Percentiles rank a stretch among this genome's conserved stretches.
Evolutionary conservation across 2,329 filamentous ascomycete species (phyloP).

Genomic region (Rasamsonia emersonii): DNA sequence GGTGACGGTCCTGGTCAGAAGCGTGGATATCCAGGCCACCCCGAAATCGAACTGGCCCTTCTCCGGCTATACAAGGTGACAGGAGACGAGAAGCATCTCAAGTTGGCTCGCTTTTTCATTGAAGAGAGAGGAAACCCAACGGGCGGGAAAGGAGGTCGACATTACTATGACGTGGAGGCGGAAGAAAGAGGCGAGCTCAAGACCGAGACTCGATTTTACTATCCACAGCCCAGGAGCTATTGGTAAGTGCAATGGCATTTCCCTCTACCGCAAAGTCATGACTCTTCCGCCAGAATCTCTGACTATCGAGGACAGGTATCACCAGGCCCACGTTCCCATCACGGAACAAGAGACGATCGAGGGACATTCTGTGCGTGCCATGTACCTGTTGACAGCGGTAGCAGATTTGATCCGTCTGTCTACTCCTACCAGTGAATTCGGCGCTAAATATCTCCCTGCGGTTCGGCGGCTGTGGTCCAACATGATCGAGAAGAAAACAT

Average conservation of each 20-base stretch:
- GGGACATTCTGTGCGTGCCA: slow-evolving; percentile 51
- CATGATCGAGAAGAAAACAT: slow-evolving; percentile 55
- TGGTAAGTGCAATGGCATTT: no score
- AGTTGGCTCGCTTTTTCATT: slow-evolving; percentile 49
- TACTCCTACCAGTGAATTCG: slow-evolving; percentile 11
- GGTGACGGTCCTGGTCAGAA: slow-evolving; percentile 42
- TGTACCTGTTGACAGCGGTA: slow-evolving; percentile 52
- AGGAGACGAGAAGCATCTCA: slow-evolving; percentile 28
- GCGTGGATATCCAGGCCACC: slow-evolving; percentile 54
- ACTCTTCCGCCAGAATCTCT: not conserved
- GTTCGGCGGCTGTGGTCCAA: slow-evolving; percentile 48
- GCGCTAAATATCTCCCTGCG: slow-evolving; percentile 25
- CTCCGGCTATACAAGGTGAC: slow-evolving; percentile 38
- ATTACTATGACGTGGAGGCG: slow-evolving; percentile 49
- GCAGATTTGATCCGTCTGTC: slow-evolving; percentile 44
- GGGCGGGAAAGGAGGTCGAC: slow-evolving; percentile 38
- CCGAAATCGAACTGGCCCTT: slow-evolving; percentile 45
- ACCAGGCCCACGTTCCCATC: slow-evolving; percentile 50
- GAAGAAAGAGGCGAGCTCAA: slow-evolving; percentile 42
- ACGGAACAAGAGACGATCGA: slow-evolving; percentile 46
- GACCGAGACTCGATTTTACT: slow-evolving; percentile 25
- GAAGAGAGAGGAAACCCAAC: slow-evolving; percentile 41
- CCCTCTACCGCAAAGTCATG: no score
- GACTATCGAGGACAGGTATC: slow-evolving; percentile 28
- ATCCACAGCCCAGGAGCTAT: no score